A percentile compares a stretch with the other conserved stretches of the same genome.
These are phyloP conservation scores for Phytophthora parvispora DNA, from an alignment of 352 stramenopile species.

Conservation along the genomic window DNA sequence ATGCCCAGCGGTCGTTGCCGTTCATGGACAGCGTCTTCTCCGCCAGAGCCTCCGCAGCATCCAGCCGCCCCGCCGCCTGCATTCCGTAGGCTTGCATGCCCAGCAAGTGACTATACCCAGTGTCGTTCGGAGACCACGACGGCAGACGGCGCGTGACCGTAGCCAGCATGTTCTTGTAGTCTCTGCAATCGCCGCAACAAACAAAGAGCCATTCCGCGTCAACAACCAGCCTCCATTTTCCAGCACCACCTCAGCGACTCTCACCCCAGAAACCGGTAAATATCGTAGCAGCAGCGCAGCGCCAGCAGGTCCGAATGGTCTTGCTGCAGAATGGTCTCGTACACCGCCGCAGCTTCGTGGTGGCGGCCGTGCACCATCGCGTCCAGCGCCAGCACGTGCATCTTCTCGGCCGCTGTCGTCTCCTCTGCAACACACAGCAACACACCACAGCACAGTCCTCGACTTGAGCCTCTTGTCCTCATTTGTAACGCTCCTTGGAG, in stretches of 20 bases:
- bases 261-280: slow-evolving; percentile 86
- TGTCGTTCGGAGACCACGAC: slow-evolving; percentile 80
- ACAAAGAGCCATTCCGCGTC: slow-evolving; percentile 6
- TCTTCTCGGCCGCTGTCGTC: slow-evolving; percentile 57
- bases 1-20: slow-evolving; percentile 86
- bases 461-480: slow-evolving; percentile 3
- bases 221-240: neutral
- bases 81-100: slow-evolving; percentile 90
- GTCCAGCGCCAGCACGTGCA: slow-evolving; percentile 81
- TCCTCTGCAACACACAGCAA: slow-evolving; percentile 27
- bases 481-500: slow-evolving; percentile 4
- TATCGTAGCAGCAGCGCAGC: slow-evolving; percentile 80
- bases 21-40: slow-evolving; percentile 90
- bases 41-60: slow-evolving; percentile 72
- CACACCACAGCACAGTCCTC: neutral
- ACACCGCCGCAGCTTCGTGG: slow-evolving; percentile 74
- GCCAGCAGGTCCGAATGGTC: slow-evolving; percentile 79
- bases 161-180: slow-evolving; percentile 82
- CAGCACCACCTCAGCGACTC: neutral
- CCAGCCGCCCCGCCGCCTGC: slow-evolving; percentile 67
- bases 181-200: slow-evolving; percentile 40
- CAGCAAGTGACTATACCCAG: slow-evolving; percentile 82
- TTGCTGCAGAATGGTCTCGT: slow-evolving; percentile 84
- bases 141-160: slow-evolving; percentile 79
- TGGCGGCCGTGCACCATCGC: slow-evolving; percentile 74